Percentiles rank a stretch among this genome's conserved stretches.
These are phyloP conservation scores for Aegilops bicornis DNA, from an alignment of 176 grass and related monocot species.

Conservation along the genomic window DNA sequence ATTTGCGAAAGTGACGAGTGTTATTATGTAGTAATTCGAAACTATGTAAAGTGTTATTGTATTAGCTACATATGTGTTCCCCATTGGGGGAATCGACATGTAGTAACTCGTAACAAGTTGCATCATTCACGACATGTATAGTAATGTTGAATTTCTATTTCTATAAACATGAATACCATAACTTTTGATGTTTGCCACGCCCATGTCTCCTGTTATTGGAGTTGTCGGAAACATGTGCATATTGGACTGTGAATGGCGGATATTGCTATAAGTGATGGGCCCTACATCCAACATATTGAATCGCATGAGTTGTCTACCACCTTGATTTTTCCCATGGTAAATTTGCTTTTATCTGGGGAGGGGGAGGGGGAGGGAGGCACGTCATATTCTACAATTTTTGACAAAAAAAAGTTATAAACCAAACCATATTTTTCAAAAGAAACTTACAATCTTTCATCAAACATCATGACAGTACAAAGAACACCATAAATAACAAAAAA, in stretches of 20 bases:
- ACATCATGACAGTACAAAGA: too few relatives aligned
- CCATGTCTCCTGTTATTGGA: neutral
- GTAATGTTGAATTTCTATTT: neutral
- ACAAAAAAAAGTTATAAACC: too few relatives aligned
- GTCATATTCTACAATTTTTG: too few relatives aligned
- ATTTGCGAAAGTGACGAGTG: neutral
- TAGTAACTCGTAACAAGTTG: neutral
- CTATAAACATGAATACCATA: neutral
- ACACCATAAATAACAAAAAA: too few relatives aligned
- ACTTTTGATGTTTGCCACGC: neutral
- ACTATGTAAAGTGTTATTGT: neutral
- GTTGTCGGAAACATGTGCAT: slow-evolving; percentile 1
- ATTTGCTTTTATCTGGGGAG: neutral
- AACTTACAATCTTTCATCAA: too few relatives aligned
- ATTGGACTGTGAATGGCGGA: neutral
- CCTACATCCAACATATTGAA: neutral
- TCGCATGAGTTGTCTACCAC: neutral
- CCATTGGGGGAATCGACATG: neutral
- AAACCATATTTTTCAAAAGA: too few relatives aligned
- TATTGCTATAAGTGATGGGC: neutral
- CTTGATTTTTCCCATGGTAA: neutral
- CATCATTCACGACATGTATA: neutral
- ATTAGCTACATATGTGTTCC: neutral
- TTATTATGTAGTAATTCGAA: neutral
- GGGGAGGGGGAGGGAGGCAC: too few relatives aligned